These are phyloP conservation scores for Benincasa hispida DNA, from an alignment of 306 rosid genomes.

Conservation along the genomic window DNA sequence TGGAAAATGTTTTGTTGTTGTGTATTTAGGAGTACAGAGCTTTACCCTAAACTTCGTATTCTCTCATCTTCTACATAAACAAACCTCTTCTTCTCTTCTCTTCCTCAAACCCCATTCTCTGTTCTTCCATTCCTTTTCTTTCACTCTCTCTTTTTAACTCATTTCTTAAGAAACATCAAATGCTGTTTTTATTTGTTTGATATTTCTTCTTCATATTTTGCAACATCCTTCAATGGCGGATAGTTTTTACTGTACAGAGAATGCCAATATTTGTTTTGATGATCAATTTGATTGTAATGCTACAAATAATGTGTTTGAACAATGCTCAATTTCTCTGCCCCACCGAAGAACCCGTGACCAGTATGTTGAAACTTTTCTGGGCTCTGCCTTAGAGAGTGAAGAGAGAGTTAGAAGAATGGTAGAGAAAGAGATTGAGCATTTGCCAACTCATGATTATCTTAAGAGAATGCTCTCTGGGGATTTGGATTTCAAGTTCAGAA, in stretches of 20 bases:
- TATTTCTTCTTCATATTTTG: constrained; percentile 17
- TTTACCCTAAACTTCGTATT: neutral
- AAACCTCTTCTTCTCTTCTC: neutral
- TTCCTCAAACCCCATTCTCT: neutral
- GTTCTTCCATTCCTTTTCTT: neutral
- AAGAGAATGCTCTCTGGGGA: constrained; percentile 48
- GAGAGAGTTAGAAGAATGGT: constrained; percentile 31
- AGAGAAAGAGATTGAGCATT: constrained; percentile 41
- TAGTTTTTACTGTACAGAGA: constrained; percentile 33
- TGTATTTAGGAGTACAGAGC: neutral
- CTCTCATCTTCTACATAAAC: constrained; percentile 7
- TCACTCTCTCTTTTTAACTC: neutral
- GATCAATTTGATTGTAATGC: constrained; percentile 23
- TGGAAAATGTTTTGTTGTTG: neutral
- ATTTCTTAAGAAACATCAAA: neutral
- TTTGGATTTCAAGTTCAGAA: constrained; percentile 49
- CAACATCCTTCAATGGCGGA: constrained; percentile 37
- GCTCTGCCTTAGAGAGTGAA: constrained; percentile 29
- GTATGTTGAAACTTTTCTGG: constrained; percentile 14
- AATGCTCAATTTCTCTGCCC: constrained; percentile 18
- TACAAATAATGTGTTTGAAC: constrained; percentile 21
- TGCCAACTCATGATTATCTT: constrained; percentile 54
- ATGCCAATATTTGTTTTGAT: constrained; percentile 25
- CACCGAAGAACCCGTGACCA: constrained; percentile 16
- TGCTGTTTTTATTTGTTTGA: neutral